Base-by-base conservation (phyloP, 352 stramenopile species). In the Globisporangium parvum region DNA sequence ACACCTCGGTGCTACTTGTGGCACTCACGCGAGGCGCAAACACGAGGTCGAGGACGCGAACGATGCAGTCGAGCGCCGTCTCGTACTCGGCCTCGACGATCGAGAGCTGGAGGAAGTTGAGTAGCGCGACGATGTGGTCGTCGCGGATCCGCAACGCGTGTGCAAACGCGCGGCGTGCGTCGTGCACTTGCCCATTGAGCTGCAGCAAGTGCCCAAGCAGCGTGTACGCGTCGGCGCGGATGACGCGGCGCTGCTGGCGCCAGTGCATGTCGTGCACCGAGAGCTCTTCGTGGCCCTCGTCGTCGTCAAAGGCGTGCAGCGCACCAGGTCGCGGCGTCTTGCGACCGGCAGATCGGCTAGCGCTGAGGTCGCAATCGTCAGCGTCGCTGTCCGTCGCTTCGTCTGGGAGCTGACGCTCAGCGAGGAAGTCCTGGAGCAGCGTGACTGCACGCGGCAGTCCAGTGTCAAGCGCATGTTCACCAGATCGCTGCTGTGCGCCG, bases 21-120 rank as follows among this genome's bases (percentile, higher is more conserved):
- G 10, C 31, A 12, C n/a, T 54, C 3, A 11, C 14, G 26, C 15
- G 39, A 6, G 18, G 17, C 8, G 10, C 12, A 28, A 57, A 65
- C 42, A 69, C 47, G 18, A 72, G 60, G 37, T 74, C 63, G 14
- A 80, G 37, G 8, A 80, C 23, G 1, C 63, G 67, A 2, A 80
- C 9, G 10, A 75, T 66, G 5, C 54, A 58, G 31, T 76, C 65
- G 3, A 84, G 57, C 9, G 67, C 66, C 1, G 59, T 40, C 51
- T 84, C 71, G 26, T 84, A 77, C 54, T 78, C 70, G 2, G 55
- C 39, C 15, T 53, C 35, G 1, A 69, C 61, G 10, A 80, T 59
- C 18, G 63, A 66, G 14, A 80, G 48, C 59, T 81, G 71, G 2
- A 80, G 53, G n/a, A 63, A 71, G 46, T 85, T 85, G 24, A 85